Conservation (phyloP, 2,329 filamentous ascomycete species). For the Talaromyces amestolkiae region DNA sequence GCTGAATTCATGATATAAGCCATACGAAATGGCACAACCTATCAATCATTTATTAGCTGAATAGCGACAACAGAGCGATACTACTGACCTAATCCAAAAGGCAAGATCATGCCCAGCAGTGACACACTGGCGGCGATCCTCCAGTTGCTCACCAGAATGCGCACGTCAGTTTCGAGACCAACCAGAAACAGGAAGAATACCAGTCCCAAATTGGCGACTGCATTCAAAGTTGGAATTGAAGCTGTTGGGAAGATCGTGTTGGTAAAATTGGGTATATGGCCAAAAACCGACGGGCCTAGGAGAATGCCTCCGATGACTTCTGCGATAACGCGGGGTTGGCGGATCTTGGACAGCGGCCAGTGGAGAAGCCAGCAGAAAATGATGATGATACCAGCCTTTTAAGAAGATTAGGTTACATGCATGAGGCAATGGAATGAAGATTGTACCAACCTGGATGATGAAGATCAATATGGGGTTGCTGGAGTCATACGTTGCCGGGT, state of each 20-base stretch:
- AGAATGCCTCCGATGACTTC: conserved; percentile 84
- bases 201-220: conserved; percentile 79
- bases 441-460: conserved; percentile 63
- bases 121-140: conserved; percentile 73
- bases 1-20: conserved; percentile 72
- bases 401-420: neutral
- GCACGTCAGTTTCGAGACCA: conserved; percentile 79
- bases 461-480: conserved; percentile 73
- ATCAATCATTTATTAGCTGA: neutral
- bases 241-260: conserved; percentile 70
- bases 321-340: conserved; percentile 78
- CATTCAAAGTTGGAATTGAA: conserved; percentile 71
- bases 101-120: conserved; percentile 73
- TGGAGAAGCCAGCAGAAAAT: conserved; percentile 72
- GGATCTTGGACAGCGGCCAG: conserved; percentile 71
- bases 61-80: neutral
- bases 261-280: conserved; percentile 76
- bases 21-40: conserved; percentile 76
- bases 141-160: conserved; percentile 77
- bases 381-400: conserved; percentile 68
- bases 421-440: neutral
- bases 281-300: conserved; percentile 83
- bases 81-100: conserved; percentile 63
- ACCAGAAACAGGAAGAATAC: conserved; percentile 85
- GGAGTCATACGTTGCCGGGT: conserved; percentile 66